phyloP scores from a whole-genome alignment of 2,329 filamentous ascomycete species.

The Aspergillus costaricaensis region DNA sequence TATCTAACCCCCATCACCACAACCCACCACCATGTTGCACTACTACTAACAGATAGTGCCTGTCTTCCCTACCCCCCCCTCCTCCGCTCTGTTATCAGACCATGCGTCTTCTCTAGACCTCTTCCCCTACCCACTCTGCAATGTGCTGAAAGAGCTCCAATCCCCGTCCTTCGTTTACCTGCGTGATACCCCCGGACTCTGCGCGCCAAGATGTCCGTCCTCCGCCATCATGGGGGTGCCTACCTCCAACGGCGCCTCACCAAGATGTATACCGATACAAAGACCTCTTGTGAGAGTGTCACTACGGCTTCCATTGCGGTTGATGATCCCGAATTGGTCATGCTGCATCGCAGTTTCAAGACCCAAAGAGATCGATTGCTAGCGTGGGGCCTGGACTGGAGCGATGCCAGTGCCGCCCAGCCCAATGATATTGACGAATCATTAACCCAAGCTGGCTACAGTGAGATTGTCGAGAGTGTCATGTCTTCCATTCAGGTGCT shows the following conservation, averaged over 20 bases:
- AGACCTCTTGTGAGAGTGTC: constrained; percentile 61
- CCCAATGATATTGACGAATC: constrained; percentile 65
- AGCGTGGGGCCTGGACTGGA: constrained; percentile 68
- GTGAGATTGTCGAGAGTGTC: constrained; percentile 65
- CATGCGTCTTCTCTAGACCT: constrained; percentile 11
- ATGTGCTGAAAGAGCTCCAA: constrained; percentile 18
- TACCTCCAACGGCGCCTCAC: constrained; percentile 55
- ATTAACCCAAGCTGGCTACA: constrained; percentile 62
- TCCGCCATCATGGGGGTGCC: constrained; percentile 47
- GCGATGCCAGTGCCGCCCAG: constrained; percentile 58
- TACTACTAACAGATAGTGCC: background rate
- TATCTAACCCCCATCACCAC: background rate
- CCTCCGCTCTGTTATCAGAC: background rate
- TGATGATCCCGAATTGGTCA: constrained; percentile 56
- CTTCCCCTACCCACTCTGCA: constrained; percentile 13
- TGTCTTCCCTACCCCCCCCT: background rate
- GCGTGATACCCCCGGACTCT: constrained; percentile 13
- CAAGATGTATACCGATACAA: constrained; percentile 65
- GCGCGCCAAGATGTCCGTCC: constrained; percentile 47
- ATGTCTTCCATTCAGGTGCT: constrained; percentile 65
- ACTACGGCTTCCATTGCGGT: constrained; percentile 51
- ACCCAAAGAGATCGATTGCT: constrained; percentile 66
- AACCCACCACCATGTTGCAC: background rate
- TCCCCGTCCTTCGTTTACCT: constrained; percentile 9
- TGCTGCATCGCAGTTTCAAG: constrained; percentile 61